Percentiles rank a stretch among this genome's conserved stretches.
Conservation (phyloP, 768 basidiomycete species). For the Leccinellum albellum region DNA sequence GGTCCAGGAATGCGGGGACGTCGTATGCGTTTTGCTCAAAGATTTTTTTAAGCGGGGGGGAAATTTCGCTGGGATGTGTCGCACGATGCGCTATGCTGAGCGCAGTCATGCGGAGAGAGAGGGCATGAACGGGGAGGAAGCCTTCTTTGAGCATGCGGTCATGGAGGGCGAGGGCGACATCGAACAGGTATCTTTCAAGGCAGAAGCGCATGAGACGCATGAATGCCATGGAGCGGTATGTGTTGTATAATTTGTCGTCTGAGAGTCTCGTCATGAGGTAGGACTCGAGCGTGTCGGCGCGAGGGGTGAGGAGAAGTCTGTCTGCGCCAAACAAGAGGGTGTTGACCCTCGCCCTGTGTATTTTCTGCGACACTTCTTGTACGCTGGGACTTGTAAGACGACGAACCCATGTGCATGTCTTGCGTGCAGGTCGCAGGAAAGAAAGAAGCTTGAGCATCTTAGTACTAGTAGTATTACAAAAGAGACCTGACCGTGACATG, state of each 20-base stretch:
- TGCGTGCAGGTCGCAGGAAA: too few relatives aligned
- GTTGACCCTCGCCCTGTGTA: slow-evolving; percentile 24
- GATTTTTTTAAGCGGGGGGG: slow-evolving; percentile 4
- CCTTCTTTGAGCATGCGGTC: slow-evolving; percentile 40
- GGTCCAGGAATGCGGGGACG: slow-evolving; percentile 24
- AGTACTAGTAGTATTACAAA: too few relatives aligned
- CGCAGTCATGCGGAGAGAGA: slow-evolving; percentile 41
- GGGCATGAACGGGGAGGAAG: slow-evolving; percentile 34
- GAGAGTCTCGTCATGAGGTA: slow-evolving; percentile 24
- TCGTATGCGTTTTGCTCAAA: slow-evolving; percentile 19
- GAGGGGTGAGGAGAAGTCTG: slow-evolving; percentile 22
- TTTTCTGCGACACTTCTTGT: too few relatives aligned
- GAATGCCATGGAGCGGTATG: slow-evolving; percentile 31
- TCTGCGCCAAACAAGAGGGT: slow-evolving; percentile 26
- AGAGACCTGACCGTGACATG: too few relatives aligned
- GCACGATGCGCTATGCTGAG: slow-evolving; percentile 22
- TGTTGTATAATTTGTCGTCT: slow-evolving; percentile 25
- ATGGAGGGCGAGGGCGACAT: slow-evolving; percentile 40
- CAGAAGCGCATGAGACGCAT: slow-evolving; percentile 40
- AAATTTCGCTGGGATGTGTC: not conserved
- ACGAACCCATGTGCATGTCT: too few relatives aligned
- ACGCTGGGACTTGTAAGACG: too few relatives aligned
- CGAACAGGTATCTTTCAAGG: slow-evolving; percentile 35
- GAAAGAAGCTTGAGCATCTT: too few relatives aligned
- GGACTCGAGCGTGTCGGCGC: slow-evolving; percentile 15